Evolutionary conservation across 2,329 filamentous ascomycete species (phyloP), one percentile per base, ranked within the genome.

Genomic region (Myriosclerotinia duriaeana): DNA sequence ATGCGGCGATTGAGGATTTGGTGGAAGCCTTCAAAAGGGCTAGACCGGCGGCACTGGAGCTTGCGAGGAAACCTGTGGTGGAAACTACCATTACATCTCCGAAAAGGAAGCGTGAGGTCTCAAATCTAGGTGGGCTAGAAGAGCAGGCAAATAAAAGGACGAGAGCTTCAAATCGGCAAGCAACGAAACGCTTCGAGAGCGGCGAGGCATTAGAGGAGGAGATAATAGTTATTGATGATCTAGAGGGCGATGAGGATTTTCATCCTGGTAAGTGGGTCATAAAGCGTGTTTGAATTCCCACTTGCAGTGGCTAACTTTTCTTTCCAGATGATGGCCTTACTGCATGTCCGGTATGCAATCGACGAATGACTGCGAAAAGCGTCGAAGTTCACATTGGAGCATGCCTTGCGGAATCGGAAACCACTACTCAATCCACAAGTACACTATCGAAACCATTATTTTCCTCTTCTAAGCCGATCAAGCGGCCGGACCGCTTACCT

Each of bases 1-100:
- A 98, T 77, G 91, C 89, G 84, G 88, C 89, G 0, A 81, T 98
- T 70, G 87, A 95, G 74, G 93, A 98, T 75, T 83, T 94, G 1
- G 91, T 97, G 11, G 88, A 92, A 50, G 85, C 88, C 0, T 99
- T 97, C 71, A 81, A 85, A 70, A 84, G 82, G 63, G 87, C 87
- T 5, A 83, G 94, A 65, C 77, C 84, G 4, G 79, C 79, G 26
- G 82, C 90, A 4, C 77, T 97, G 36, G 80, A 83, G 0, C 81
- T 93, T 72, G 92, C 92, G 40, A 84, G 79, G 56, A 79, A 74
- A 62, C 78, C 79, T n/a, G 72, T 76, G n/a, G 70, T 73, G 12
- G 40, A 42, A 34, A 26, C 30, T n/a, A 46, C 8, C n/a, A 34
- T 42, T 20, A 42, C 70, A 20, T 76, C 77, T 3, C 77, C 79